Evolutionary conservation across 306 rosid species (phyloP), one percentile per base, ranked within the genome.

Genomic region (Spatholobus suberectus): DNA sequence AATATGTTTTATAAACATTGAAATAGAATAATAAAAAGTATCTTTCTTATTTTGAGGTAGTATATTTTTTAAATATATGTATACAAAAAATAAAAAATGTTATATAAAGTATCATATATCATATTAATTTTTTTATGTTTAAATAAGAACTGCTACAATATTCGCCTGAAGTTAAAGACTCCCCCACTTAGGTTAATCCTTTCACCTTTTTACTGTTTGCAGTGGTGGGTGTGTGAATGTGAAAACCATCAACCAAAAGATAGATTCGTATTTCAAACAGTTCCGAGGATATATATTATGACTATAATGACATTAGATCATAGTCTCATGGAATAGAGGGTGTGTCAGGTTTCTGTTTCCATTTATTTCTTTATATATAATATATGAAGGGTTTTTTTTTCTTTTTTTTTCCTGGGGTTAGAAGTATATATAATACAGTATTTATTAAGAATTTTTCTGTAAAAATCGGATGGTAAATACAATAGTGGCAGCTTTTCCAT

Each of bases 401-500:
- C 15, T 23, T 20, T 5, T 26, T 4, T 49, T 75, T 40, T 4
- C 0, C 2, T 43, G 54, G 59, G 44, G 41, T 27, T 27, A 47
- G 24, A 71, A 15, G 34, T 10, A 63, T 35, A n/a, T 35, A 1
- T 65, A 8, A 35, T 17, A 63, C 0, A 1, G 2, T 35, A 20
- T 20, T 6, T 57, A 37, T 58, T 55, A 32, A 61, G 85, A 78
- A 75, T 27, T 17, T 65, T 43, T 27, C 12, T 44, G 67, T 46
- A 46, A 65, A 76, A 77, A 70, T 43, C 11, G 10, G 82, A 59
- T n/a, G 66, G 74, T 55, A 72, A 76, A 57, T 32, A 66, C 81
- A 70, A 71, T 55, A 73, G 69, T 81, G 44, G 73, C 76, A 79
- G 90, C 88, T 85, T 88, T 81, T 92, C 92, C 83, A 82, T 86